These are phyloP conservation scores for Gynandropsis gynandra DNA, from an alignment of 345 rosid genomes.

Conservation along the genomic window DNA sequence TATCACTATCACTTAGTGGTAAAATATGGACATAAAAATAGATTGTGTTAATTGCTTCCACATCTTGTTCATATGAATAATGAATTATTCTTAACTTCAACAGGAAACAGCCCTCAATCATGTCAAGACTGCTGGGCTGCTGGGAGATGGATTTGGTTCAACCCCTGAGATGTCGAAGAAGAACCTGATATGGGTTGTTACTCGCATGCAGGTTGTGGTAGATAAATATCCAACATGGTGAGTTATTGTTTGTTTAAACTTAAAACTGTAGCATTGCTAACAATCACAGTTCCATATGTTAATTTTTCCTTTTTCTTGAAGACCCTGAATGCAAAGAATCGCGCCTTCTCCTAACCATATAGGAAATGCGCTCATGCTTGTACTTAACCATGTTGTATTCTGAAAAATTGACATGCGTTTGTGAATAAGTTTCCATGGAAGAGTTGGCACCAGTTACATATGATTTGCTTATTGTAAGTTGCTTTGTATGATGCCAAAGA, in stretches of 20 bases:
- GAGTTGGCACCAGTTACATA: too few species aligned
- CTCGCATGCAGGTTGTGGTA: constrained; percentile 86
- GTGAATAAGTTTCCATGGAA: too few species aligned
- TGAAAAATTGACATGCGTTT: too few species aligned
- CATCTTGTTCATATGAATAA: not conserved
- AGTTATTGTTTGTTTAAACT: constrained; percentile 22
- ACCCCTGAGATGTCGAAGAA: constrained; percentile 93
- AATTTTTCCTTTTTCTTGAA: not conserved
- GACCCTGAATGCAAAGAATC: constrained; percentile 1
- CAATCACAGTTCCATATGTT: not conserved
- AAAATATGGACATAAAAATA: too few species aligned
- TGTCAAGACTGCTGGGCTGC: constrained; percentile 76
- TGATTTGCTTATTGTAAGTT: too few species aligned
- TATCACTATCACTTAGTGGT: too few species aligned
- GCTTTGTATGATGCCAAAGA: too few species aligned
- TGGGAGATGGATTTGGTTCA: constrained; percentile 91
- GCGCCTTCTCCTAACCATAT: too few species aligned
- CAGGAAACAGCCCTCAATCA: constrained; percentile 99
- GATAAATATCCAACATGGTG: constrained; percentile 97
- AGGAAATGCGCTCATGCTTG: too few species aligned
- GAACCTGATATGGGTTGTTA: constrained; percentile 93
- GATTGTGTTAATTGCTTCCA: not conserved
- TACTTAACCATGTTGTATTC: too few species aligned
- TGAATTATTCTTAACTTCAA: constrained; percentile 2
- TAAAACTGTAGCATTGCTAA: not conserved